A percentile compares a stretch with the other conserved stretches of the same genome.
phyloP scores from a whole-genome alignment of 192 early-diverging fungal species.

The Funneliformis geosporum region DNA sequence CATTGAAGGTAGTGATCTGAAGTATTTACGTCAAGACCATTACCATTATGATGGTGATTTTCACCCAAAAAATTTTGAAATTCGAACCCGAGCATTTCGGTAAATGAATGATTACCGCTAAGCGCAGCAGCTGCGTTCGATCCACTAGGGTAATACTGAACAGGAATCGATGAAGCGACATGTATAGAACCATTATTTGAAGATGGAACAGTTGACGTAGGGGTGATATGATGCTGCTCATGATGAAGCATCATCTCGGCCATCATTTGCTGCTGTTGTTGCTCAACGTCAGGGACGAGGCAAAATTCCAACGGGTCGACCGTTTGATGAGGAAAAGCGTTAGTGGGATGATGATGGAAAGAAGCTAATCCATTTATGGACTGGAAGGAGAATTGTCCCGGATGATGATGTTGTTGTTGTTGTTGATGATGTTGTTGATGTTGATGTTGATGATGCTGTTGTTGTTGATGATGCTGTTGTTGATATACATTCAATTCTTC shows the following conservation, averaged over 20 bases:
- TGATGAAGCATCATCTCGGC: slow-evolving; percentile 26
- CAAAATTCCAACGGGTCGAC: slow-evolving; percentile 8
- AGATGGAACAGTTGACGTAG: background rate
- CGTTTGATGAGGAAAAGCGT: background rate
- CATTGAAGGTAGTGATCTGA: slow-evolving; percentile 19
- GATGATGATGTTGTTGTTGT: slow-evolving; percentile 10
- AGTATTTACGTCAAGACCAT: background rate
- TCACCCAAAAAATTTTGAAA: background rate
- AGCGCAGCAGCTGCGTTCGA: background rate
- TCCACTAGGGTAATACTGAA: slow-evolving; percentile 13
- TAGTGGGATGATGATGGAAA: background rate
- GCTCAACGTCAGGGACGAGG: slow-evolving; percentile 22
- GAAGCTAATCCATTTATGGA: background rate
- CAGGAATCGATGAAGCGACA: background rate
- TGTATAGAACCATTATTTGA: background rate
- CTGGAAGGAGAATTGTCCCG: background rate
- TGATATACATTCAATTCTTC: background rate
- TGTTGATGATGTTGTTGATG: background rate
- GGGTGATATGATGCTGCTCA: slow-evolving; percentile 10
- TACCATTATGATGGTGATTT: slow-evolving; percentile 20
- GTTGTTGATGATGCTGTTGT: background rate
- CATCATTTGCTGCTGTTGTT: slow-evolving; percentile 22
- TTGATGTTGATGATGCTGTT: slow-evolving; percentile 6
- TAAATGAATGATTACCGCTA: background rate
- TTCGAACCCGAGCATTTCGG: slow-evolving; percentile 14